Base-by-base conservation (phyloP, 2,329 filamentous ascomycete species). In the Cladophialophora psammophila region DNA sequence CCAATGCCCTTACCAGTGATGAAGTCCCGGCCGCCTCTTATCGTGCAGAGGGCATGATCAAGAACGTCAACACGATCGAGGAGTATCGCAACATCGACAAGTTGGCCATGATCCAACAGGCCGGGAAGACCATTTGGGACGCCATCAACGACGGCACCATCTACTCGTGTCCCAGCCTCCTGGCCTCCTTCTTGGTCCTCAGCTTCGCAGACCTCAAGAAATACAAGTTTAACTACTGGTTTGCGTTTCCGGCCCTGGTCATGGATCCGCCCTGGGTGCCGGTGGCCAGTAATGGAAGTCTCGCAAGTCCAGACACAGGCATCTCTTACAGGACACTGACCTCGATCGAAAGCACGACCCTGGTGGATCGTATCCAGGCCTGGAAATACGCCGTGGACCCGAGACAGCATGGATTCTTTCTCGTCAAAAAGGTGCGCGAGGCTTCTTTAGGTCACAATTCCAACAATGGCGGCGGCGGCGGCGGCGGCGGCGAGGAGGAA, bases 211-310 rank as follows among this genome's bases (percentile, higher is more conserved):
- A 99, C 76, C 86, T 99, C 38, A 99, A 99, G 79, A 97, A 96
- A 76, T 98, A 98, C 81, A 92, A 90, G 70, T 97, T 98, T 77
- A 93, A 91, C n/a, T 98, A 98, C 80, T 96, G 96, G 89, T 98
- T 98, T 79, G 94, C 91, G 5, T 99, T 96, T 75, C 95, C 95
- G 0, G 93, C 94, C 15, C 85, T 99, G 53, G 94, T 96, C 77
- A 96, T 94, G 3, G 90, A 94, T 63, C 92, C 93, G 1, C 83
- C 86, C 34, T 99, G 95, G 95, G 90, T 87, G 73, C 83, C 89
- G 60, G 78, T 84, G 38, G 69, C 55, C 12, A 65, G 60, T 40
- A 48, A 57, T 12, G 59, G 59, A 20, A 54, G 45, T 15, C 50
- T 66, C 5, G 38, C 62, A 61, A 84, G 18, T 52, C 45, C 54